Percentiles rank a stretch among this genome's conserved stretches.
phyloP scores from a whole-genome alignment of 73 alveolate genomes.

The Paramecium tetraurelia region DNA sequence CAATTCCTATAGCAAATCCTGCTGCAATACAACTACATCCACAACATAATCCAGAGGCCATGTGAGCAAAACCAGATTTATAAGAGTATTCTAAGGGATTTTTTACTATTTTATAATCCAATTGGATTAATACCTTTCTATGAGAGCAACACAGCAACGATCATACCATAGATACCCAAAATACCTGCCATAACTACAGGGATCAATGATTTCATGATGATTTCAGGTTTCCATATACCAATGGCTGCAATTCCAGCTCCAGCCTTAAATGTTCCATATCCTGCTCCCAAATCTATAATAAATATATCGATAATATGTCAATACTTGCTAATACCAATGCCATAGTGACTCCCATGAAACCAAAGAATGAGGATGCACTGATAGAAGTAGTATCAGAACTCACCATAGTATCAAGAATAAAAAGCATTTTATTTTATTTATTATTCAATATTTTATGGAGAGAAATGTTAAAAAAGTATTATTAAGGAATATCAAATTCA shows the following conservation, averaged over 20 bases:
- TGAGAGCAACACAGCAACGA: constrained; percentile 74
- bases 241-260: constrained; percentile 92
- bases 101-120: background rate
- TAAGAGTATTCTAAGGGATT: background rate
- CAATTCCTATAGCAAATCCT: constrained; percentile 92
- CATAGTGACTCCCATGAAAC: constrained; percentile 95
- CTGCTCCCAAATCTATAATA: constrained; percentile 88
- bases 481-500: background rate
- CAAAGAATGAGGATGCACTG: constrained; percentile 80
- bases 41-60: constrained; percentile 83
- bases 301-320: background rate
- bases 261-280: constrained; percentile 92
- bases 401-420: background rate
- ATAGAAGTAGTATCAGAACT: background rate
- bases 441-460: background rate
- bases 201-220: constrained; percentile 76
- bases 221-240: constrained; percentile 86
- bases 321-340: constrained; percentile 89
- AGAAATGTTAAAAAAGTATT: background rate
- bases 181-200: constrained; percentile 91
- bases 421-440: background rate
- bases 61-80: constrained; percentile 68
- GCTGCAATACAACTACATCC: constrained; percentile 93
- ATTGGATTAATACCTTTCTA: constrained; percentile 51
- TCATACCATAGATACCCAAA: constrained; percentile 82